Evolutionary conservation across 2,329 filamentous ascomycete species (phyloP).

Genomic region (Pseudogymnoascus sp.): DNA sequence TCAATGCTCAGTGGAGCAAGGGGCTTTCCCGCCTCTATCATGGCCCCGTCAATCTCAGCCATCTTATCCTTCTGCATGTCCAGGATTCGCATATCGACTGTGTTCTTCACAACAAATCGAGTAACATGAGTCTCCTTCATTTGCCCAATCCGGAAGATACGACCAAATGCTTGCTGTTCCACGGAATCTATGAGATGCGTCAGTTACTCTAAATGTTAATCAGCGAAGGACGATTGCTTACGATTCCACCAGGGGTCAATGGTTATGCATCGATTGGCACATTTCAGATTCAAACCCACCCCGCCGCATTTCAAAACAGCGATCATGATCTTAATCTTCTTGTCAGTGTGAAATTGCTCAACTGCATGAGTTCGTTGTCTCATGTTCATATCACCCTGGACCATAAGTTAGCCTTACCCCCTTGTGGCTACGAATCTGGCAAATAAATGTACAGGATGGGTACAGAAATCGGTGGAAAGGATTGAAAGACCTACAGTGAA

Average conservation of each 20-base stretch:
- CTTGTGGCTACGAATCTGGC: not conserved
- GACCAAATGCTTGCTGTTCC: conserved; percentile 54
- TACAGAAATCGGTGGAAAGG: not conserved
- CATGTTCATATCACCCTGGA: conserved; percentile 42
- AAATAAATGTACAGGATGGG: not conserved
- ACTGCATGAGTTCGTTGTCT: conserved; percentile 39
- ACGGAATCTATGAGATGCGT: conserved; percentile 16
- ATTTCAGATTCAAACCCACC: conserved; percentile 46
- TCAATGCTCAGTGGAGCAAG: conserved; percentile 23
- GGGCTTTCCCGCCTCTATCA: conserved; percentile 16
- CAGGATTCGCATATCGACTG: conserved; percentile 50
- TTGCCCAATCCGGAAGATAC: conserved; percentile 61
- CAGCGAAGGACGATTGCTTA: not conserved
- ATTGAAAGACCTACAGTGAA: conserved; percentile 27
- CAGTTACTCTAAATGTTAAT: not conserved
- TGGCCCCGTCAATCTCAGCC: conserved; percentile 32
- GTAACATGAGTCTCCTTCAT: conserved; percentile 49
- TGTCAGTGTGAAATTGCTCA: conserved; percentile 35
- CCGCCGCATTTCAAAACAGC: conserved; percentile 51
- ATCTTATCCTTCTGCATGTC: conserved; percentile 50
- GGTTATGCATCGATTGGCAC: conserved; percentile 39
- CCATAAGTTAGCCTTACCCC: not conserved
- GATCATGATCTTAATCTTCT: conserved; percentile 40
- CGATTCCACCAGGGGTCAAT: conserved; percentile 35
- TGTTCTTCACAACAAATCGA: conserved; percentile 46